These are phyloP conservation scores for Pseudocercospora fuligena DNA, from an alignment of 2,329 filamentous ascomycete species.

Conservation along the genomic window DNA sequence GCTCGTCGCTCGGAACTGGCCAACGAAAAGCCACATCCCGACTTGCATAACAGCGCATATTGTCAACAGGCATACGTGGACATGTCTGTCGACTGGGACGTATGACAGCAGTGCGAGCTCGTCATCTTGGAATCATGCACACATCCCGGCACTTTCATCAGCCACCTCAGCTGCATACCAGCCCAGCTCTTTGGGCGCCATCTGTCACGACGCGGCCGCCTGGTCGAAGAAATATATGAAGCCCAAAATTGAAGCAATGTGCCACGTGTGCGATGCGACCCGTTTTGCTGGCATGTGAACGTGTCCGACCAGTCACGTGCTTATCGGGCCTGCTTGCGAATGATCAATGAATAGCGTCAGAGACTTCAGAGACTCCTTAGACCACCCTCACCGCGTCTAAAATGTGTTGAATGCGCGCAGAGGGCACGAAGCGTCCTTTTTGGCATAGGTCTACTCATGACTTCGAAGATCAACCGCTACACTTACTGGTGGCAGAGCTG, in stretches of 20 bases:
- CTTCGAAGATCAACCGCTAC: too few relatives aligned
- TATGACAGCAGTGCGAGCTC: constrained; percentile 1
- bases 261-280: neutral
- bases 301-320: neutral
- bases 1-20: neutral
- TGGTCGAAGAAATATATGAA: neutral
- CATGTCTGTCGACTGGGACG: constrained; percentile 1
- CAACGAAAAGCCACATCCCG: neutral
- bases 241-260: neutral
- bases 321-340: neutral
- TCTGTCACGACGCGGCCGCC: neutral
- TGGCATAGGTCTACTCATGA: too few relatives aligned
- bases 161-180: constrained; percentile 6
- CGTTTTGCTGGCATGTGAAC: neutral
- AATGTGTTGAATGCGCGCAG: too few relatives aligned
- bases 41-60: constrained; percentile 1
- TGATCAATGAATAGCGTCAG: too few relatives aligned
- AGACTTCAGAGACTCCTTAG: too few relatives aligned
- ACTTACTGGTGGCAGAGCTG: too few relatives aligned
- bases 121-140: neutral
- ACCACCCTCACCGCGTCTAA: too few relatives aligned
- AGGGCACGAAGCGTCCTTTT: too few relatives aligned
- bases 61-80: constrained; percentile 5
- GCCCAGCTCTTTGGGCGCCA: neutral
- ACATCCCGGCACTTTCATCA: constrained; percentile 2